These are phyloP conservation scores for Quillaja saponaria DNA, from an alignment of 306 rosid species.

Conservation along the genomic window DNA sequence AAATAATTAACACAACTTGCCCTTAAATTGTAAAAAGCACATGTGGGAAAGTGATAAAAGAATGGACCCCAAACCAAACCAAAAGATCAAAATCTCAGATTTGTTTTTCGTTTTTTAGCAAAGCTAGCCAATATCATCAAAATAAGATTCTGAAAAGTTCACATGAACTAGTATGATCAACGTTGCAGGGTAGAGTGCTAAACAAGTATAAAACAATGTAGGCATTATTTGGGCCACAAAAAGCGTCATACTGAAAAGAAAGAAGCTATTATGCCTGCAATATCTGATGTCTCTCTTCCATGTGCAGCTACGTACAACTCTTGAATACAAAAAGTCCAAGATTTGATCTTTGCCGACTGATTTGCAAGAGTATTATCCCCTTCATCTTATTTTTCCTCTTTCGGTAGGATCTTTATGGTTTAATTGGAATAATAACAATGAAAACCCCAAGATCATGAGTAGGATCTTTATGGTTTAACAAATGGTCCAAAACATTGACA, in stretches of 20 bases:
- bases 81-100: slow-evolving; percentile 44
- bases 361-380: too few relatives aligned
- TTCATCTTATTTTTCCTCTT: too few relatives aligned
- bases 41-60: slow-evolving; percentile 1
- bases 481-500: not conserved
- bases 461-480: slow-evolving; percentile 6
- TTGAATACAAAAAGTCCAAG: too few relatives aligned
- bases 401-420: too few relatives aligned
- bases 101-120: slow-evolving; percentile 69
- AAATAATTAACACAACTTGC: slow-evolving; percentile 35
- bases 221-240: slow-evolving; percentile 11
- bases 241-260: slow-evolving; percentile 17
- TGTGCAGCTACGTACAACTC: not conserved
- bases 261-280: slow-evolving; percentile 1
- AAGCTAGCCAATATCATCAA: too few relatives aligned
- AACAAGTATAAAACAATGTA: slow-evolving; percentile 22
- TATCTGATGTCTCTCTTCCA: slow-evolving; percentile 3
- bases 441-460: not conserved
- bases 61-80: slow-evolving; percentile 41
- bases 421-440: not conserved
- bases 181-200: slow-evolving; percentile 4
- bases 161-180: not conserved
- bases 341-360: too few relatives aligned
- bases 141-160: slow-evolving; percentile 47
- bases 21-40: slow-evolving; percentile 29